Evolutionary conservation across 2,329 filamentous ascomycete genomes (phyloP), one percentile per base, ranked within the genome.

Genomic region (Elsinoe australis): DNA sequence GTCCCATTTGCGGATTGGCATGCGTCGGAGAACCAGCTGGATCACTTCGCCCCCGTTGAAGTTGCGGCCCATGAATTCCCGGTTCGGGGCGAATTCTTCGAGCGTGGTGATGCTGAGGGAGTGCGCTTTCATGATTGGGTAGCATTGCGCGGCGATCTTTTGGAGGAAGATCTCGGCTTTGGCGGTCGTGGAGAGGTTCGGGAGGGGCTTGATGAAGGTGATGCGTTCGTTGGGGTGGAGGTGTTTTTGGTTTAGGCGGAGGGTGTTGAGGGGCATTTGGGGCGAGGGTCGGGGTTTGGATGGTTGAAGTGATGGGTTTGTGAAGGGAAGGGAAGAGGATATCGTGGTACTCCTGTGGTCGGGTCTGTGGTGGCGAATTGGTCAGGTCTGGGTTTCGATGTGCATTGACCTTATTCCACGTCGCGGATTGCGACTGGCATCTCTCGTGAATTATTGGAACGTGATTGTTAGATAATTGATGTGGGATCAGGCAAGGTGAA

Each of bases 21-120:
- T 67, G 70, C 0, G 73, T 75, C 0, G 84, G 19, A 94, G 74
- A 1, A 94, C 87, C 1, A 94, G 74, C 66, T 94, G 87, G 44
- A 94, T 79, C 28, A 90, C 82, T 62, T 94, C 87, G 26, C 87
- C 88, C 5, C 83, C 84, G 56, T 94, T 94, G 72, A 94, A 94
- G 61, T 94, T 94, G 49, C 87, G 83, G 2, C 87, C 87, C 32
- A 87, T 80, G 59, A 94, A 94, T 64, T 94, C 86, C 33, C 70
- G 70, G 58, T 94, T 94, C 1, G 83, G 80, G 49, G 83, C 80
- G 60, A 86, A 87, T 61, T 94, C 87, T 63, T 94, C 87, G 0
- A 94, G 72, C 12, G 67, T 61, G 61, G 71, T 71, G 12, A 74
- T 68, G 17, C 65, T 62, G 50, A 72, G 64, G 58, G 64, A 63